Conservation (phyloP, 108 stramenopile genomes). For the Asterionellopsis glacialis region DNA sequence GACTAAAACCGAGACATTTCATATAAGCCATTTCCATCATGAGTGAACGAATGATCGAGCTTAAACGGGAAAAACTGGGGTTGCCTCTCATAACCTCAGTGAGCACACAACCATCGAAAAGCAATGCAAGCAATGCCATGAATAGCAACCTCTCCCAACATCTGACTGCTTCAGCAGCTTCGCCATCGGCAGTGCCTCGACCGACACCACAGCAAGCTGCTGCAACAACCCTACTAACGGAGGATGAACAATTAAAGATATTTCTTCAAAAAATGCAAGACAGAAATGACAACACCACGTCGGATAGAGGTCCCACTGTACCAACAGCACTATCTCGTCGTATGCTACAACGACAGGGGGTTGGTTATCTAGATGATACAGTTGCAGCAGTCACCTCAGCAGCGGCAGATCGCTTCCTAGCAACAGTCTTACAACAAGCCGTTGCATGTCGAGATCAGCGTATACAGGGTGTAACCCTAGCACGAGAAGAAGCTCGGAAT, state of each 20-base stretch:
- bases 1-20: too few relatives aligned
- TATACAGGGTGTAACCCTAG: constrained; percentile 61
- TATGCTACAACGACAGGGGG: constrained; percentile 68
- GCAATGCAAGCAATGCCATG: neutral
- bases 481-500: constrained; percentile 28
- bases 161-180: neutral
- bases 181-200: neutral
- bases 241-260: constrained; percentile 37
- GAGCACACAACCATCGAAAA: constrained; percentile 3
- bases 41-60: constrained; percentile 67
- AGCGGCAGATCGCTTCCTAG: constrained; percentile 78
- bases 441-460: constrained; percentile 78
- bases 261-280: constrained; percentile 38
- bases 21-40: constrained; percentile 16
- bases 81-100: constrained; percentile 21
- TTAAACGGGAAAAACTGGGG: constrained; percentile 42
- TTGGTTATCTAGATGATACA: constrained; percentile 72
- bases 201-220: constrained; percentile 36
- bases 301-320: constrained; percentile 51
- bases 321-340: constrained; percentile 71
- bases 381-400: constrained; percentile 63
- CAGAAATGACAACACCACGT: constrained; percentile 22
- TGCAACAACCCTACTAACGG: constrained; percentile 15
- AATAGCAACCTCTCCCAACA: constrained; percentile 3
- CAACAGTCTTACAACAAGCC: constrained; percentile 73